phyloP scores from a whole-genome alignment of 192 early-diverging fungal genomes.

The Powellomyces hirtus region DNA sequence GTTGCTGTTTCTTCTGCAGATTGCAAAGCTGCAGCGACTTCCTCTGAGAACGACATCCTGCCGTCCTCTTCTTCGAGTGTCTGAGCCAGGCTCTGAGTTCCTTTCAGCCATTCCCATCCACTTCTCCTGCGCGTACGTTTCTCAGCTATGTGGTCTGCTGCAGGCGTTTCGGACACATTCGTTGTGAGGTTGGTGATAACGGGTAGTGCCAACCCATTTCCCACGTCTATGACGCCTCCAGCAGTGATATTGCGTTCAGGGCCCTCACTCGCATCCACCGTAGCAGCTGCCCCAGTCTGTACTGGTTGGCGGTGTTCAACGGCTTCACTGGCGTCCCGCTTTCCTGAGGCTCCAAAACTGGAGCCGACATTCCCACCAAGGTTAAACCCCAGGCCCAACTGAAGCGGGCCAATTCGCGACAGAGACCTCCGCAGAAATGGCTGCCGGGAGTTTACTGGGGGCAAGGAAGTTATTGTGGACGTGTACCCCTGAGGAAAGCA shows the following conservation, averaged over 20 bases:
- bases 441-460: background rate
- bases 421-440: background rate
- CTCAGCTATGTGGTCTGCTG: background rate
- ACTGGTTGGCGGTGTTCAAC: background rate
- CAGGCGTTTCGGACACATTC: too few relatives aligned
- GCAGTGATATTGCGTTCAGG: too few relatives aligned
- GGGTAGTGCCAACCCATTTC: too few relatives aligned
- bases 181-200: too few relatives aligned
- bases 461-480: too few relatives aligned
- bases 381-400: conserved; percentile 3
- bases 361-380: too few relatives aligned
- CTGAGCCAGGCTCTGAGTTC: background rate
- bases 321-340: background rate
- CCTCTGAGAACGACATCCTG: too few relatives aligned
- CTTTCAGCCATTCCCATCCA: conserved; percentile 8
- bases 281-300: background rate
- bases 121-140: background rate
- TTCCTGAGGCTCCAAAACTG: background rate
- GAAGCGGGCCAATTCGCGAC: background rate
- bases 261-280: background rate
- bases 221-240: too few relatives aligned
- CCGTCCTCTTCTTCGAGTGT: background rate
- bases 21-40: too few relatives aligned
- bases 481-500: too few relatives aligned
- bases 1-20: background rate